Evolutionary conservation across 306 rosid species (phyloP).

Genomic region (Quercus engelmannii): DNA sequence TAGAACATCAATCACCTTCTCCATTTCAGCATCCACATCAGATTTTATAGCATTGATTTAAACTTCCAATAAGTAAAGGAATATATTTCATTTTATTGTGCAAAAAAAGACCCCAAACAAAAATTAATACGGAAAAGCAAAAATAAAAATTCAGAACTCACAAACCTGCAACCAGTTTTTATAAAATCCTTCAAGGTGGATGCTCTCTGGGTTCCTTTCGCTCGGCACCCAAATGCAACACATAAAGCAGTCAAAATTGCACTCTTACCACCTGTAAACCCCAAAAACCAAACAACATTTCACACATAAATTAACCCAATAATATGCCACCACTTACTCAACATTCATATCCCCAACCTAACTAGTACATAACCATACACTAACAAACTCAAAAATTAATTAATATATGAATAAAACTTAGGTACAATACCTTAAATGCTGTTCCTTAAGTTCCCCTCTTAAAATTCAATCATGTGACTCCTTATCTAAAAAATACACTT

Average conservation of each 20-base stretch:
- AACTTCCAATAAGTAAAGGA: background rate
- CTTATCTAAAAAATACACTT: no score
- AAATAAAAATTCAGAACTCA: background rate
- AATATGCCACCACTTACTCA: background rate
- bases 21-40: no score
- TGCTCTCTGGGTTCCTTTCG: conserved; percentile 86
- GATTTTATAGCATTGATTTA: background rate
- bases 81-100: background rate
- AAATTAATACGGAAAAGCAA: background rate
- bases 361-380: background rate
- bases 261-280: conserved; percentile 82
- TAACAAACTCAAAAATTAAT: background rate
- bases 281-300: conserved; percentile 11
- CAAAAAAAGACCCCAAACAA: background rate
- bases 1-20: no score
- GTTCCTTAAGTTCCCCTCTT: no score
- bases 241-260: conserved; percentile 83
- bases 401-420: no score
- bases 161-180: conserved; percentile 79
- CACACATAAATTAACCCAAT: background rate
- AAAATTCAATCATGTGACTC: no score
- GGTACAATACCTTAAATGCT: rapidly evolving
- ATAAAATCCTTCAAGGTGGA: conserved; percentile 75
- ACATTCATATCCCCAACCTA: background rate
- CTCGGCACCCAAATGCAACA: conserved; percentile 92